Evolutionary conservation across 108 stramenopile species (phyloP).

Genomic region (Schizochytrium sp.): DNA sequence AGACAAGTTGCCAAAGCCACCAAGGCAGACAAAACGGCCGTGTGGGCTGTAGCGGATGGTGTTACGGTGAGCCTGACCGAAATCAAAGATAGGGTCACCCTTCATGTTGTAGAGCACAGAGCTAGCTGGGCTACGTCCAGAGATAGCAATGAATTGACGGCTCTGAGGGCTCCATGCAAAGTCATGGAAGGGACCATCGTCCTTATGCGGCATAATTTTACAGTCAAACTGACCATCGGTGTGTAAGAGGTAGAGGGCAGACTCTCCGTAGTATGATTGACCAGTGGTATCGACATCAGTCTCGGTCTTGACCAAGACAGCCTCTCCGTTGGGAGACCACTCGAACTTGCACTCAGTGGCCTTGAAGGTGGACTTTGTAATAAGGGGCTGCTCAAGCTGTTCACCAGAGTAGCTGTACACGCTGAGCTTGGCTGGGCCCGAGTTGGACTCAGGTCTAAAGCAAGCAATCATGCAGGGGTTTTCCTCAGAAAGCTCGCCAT

Average conservation of each 20-base stretch:
- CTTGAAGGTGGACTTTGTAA: constrained; percentile 29
- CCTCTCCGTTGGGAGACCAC: constrained; percentile 40
- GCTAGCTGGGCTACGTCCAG: constrained; percentile 71
- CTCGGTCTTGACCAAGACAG: constrained; percentile 69
- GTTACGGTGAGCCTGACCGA: constrained; percentile 93
- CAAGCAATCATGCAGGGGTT: constrained; percentile 22
- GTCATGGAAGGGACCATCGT: constrained; percentile 71
- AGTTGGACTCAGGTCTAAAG: constrained; percentile 11
- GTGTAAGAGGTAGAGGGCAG: constrained; percentile 72
- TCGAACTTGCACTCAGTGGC: constrained; percentile 25
- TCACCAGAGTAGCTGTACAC: neutral
- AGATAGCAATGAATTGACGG: constrained; percentile 69
- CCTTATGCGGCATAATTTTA: constrained; percentile 66
- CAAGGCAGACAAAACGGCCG: constrained; percentile 88
- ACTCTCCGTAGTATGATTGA: constrained; percentile 74
- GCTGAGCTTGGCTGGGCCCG: constrained; percentile 34
- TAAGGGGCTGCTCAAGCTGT: neutral
- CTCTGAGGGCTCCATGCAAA: constrained; percentile 72
- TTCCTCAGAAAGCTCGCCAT: constrained; percentile 31
- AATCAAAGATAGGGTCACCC: constrained; percentile 90
- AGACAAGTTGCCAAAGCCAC: constrained; percentile 86
- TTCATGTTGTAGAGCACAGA: constrained; percentile 86
- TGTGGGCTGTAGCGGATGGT: constrained; percentile 88
- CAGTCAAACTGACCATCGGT: constrained; percentile 69
- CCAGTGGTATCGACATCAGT: constrained; percentile 75